Evolutionary conservation across 148 eudicot species (phyloP), one percentile per base, ranked within the genome.

Genomic region (Heliamphora exappendiculata): DNA sequence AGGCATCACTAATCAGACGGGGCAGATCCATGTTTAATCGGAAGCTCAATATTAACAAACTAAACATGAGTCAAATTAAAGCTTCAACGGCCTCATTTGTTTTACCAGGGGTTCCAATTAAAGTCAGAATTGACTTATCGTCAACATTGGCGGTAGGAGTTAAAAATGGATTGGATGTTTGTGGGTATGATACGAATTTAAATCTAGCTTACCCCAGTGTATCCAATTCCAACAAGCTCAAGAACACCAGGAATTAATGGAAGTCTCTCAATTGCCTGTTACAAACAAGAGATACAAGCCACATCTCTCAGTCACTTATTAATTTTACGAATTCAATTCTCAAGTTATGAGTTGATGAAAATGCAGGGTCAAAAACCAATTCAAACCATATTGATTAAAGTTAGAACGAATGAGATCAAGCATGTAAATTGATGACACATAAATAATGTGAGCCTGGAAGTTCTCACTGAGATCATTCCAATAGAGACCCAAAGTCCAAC

Each of bases 171-270:
- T 71, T 58, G 81, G 20, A 57, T 54, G 34, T 22, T 45, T 11
- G 36, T 39, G 36, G 1, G 7, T 5, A 47, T 1, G 13, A 45
- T 33, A 11, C 17, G 5, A 49, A 6, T 7, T 1, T n/a, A 16
- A 45, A 5, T 22, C 33, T 3, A 41, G 78, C 90, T 83, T 86
- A 95, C 99, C 82, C 96, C 99, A 2, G 96, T 87, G 88, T 92
- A 95, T 68, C 99, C 99, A 78, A 95, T 95, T 72, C 99, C 99
- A 42, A 95, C 97, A 2, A 95, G 87, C 89, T 95, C 99, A 39
- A 95, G 82, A 76, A 87, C 80, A 34, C 97, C 97, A 39, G 99
- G 99, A 74, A 91, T 19, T 77, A 95, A 70, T 0, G 99, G 99
- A 78, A 95, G 96, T 86, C 83, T 91, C 76, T 95, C 97, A 67